Evolutionary conservation across 371 early-diverging fungal species (phyloP).

Genomic region (Mortierella sp.): DNA sequence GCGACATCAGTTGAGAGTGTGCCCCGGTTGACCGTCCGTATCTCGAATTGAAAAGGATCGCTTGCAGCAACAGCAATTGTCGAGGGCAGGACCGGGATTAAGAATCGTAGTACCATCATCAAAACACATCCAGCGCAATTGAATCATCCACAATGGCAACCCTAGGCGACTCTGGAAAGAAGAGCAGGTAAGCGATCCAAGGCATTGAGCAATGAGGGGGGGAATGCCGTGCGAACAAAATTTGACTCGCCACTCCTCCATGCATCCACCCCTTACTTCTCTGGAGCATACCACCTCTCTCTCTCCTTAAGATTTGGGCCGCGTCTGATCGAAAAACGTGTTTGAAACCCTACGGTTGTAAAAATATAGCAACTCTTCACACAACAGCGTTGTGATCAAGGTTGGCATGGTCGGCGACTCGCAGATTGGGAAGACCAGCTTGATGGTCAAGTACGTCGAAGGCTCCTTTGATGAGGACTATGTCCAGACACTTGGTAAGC

Average conservation of each 20-base stretch:
- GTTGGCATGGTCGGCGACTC: conserved; percentile 99
- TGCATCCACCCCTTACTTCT: not conserved
- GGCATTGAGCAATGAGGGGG: not conserved
- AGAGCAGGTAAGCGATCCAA: conserved; percentile 28
- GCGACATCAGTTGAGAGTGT: too few relatives aligned
- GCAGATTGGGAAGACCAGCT: conserved; percentile 98
- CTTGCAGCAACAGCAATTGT: too few relatives aligned
- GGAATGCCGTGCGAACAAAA: not conserved
- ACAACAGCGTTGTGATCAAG: conserved; percentile 82
- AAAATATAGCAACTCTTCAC: conserved; percentile 23
- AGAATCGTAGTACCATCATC: too few relatives aligned
- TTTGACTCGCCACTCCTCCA: not conserved
- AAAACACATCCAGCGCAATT: too few relatives aligned
- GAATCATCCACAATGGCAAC: conserved; percentile 21
- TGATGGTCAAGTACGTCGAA: conserved; percentile 99
- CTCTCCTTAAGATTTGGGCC: not conserved
- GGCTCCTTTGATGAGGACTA: conserved; percentile 96
- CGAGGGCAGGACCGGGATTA: too few relatives aligned
- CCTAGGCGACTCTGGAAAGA: conserved; percentile 37
- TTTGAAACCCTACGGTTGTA: not conserved
- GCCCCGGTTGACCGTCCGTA: too few relatives aligned
- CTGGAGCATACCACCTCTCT: not conserved
- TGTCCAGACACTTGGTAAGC: conserved; percentile 93
- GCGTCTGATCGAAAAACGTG: not conserved
- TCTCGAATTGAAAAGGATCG: too few relatives aligned